phyloP scores from a whole-genome alignment of 805 yeast genomes.

The Barnettozyma pratensis region DNA sequence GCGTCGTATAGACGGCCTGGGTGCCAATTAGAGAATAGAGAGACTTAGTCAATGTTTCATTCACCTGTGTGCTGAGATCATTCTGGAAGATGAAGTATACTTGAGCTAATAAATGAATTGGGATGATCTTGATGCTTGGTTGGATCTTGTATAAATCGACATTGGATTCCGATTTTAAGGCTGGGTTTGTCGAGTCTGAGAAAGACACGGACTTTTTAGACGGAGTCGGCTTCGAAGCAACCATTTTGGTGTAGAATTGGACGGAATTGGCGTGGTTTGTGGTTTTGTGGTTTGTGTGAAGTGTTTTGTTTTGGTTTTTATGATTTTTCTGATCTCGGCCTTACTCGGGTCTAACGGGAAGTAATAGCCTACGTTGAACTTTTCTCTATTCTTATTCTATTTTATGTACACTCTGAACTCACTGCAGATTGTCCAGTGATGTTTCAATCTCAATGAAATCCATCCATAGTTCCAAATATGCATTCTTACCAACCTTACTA shows the following conservation, averaged over 20 bases:
- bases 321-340: neutral
- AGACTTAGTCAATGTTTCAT: neutral
- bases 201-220: constrained; percentile 4
- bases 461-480: constrained; percentile 58
- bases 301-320: neutral
- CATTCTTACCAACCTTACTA: constrained; percentile 52
- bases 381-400: no score
- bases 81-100: constrained; percentile 1
- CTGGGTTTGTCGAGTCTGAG: neutral
- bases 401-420: neutral
- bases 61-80: neutral
- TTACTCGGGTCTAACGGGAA: neutral
- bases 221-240: neutral
- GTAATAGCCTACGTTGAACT: neutral
- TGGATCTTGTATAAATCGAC: neutral
- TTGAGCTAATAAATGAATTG: constrained; percentile 1
- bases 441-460: constrained; percentile 58
- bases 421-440: constrained; percentile 20
- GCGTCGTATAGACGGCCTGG: neutral
- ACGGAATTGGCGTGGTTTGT: neutral
- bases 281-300: neutral
- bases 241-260: neutral
- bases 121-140: neutral
- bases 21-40: neutral
- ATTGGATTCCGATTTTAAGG: neutral